Conservation (phyloP, 129 eudicot genomes). For the Chrysanthemum makinoi region DNA sequence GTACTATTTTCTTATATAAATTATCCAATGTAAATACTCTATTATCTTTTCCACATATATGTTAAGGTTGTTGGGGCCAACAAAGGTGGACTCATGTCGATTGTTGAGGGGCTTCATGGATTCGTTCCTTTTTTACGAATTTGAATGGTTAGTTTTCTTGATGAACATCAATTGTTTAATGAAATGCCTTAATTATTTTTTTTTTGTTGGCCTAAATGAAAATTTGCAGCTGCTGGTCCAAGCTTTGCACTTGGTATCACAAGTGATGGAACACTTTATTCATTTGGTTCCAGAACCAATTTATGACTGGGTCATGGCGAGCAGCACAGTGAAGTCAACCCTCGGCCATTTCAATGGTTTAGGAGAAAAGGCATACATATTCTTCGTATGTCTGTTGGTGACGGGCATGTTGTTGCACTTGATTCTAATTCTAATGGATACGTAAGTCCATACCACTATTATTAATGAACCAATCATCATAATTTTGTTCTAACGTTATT, state of each 20-base stretch:
- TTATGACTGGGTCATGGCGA: slow-evolving; percentile 96
- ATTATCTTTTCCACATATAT: not conserved
- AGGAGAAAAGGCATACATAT: slow-evolving; percentile 69
- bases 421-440: slow-evolving; percentile 86
- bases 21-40: not conserved
- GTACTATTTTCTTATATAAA: not conserved
- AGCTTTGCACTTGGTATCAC: slow-evolving; percentile 68
- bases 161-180: too few relatives aligned
- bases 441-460: slow-evolving; percentile 33
- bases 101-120: slow-evolving; percentile 91
- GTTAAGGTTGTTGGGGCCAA: slow-evolving; percentile 87
- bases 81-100: slow-evolving; percentile 89
- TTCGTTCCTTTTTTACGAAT: slow-evolving; percentile 94
- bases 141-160: too few relatives aligned
- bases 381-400: slow-evolving; percentile 79
- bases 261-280: slow-evolving; percentile 65
- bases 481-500: slow-evolving; percentile 34
- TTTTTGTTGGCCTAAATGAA: too few relatives aligned
- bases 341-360: slow-evolving; percentile 63
- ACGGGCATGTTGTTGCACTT: slow-evolving; percentile 90
- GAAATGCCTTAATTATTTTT: too few relatives aligned
- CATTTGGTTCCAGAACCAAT: slow-evolving; percentile 80
- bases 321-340: too few relatives aligned
- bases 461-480: not conserved
- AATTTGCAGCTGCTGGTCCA: slow-evolving; percentile 62